phyloP scores from a whole-genome alignment of 805 yeast genomes.

The Phaffomyces thermotolerans region DNA sequence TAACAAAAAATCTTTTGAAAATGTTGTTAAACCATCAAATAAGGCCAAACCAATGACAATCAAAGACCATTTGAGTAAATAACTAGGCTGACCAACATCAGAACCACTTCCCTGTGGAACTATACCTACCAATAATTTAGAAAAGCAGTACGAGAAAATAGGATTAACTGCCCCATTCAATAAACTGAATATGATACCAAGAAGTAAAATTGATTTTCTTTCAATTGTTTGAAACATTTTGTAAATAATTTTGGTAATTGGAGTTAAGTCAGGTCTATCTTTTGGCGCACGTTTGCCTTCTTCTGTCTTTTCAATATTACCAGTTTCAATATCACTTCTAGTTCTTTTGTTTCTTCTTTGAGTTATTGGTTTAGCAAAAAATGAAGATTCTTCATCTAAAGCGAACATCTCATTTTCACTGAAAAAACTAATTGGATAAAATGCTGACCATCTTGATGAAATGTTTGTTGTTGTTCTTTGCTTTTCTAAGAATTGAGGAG shows the following conservation, averaged over 20 bases:
- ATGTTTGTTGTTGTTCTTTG: too few species aligned
- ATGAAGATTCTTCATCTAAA: conserved; percentile 3
- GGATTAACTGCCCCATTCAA: conserved; percentile 65
- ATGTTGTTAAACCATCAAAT: conserved; percentile 52
- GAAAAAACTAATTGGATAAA: conserved; percentile 16
- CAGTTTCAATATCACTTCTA: not conserved
- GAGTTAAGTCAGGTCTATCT: conserved; percentile 19
- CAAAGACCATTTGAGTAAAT: conserved; percentile 57
- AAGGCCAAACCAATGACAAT: conserved; percentile 56
- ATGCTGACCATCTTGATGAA: conserved; percentile 10
- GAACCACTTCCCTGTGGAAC: conserved; percentile 35
- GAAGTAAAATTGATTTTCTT: conserved; percentile 23
- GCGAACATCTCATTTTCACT: conserved; percentile 4
- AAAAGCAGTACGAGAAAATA: conserved; percentile 67
- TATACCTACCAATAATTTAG: conserved; percentile 60
- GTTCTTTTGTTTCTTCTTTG: conserved; percentile 7
- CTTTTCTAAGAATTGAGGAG: not conserved
- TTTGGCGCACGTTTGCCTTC: conserved; percentile 3
- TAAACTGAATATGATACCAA: conserved; percentile 50
- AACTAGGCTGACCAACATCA: conserved; percentile 24
- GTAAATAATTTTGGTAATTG: conserved; percentile 23
- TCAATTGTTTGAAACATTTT: conserved; percentile 24
- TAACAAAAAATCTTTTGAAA: conserved; percentile 42
- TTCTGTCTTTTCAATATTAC: not conserved
- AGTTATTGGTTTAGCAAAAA: not conserved